Percentiles rank a stretch among this genome's conserved stretches.
Conservation (phyloP, 2,329 filamentous ascomycete species). For the Metarhizium guizhouense region DNA sequence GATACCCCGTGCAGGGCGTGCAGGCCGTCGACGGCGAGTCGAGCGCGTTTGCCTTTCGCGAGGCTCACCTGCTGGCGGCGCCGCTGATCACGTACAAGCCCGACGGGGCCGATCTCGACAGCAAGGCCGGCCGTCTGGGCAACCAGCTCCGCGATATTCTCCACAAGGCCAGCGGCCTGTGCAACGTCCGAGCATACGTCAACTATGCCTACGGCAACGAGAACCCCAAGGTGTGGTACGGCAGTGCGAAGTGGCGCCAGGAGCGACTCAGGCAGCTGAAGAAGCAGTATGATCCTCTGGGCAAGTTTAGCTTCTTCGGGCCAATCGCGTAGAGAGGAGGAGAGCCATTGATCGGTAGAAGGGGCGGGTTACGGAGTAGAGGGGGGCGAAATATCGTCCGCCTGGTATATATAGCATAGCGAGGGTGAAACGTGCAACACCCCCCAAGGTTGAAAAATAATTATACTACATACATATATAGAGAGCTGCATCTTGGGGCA, state of each 20-base stretch:
- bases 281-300: constrained; percentile 34
- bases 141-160: constrained; percentile 29
- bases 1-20: constrained; percentile 38
- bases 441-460: too few relatives aligned
- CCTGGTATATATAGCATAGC: too few relatives aligned
- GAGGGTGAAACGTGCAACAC: too few relatives aligned
- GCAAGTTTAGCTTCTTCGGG: constrained; percentile 32
- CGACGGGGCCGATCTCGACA: constrained; percentile 21
- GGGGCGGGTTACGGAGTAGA: not conserved
- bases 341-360: not conserved
- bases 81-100: constrained; percentile 28
- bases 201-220: constrained; percentile 43
- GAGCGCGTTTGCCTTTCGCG: constrained; percentile 37
- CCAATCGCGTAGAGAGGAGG: constrained; percentile 14
- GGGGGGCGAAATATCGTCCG: too few relatives aligned
- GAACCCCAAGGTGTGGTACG: constrained; percentile 30
- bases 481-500: too few relatives aligned
- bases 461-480: too few relatives aligned
- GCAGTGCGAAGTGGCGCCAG: constrained; percentile 37
- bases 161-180: constrained; percentile 21
- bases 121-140: constrained; percentile 24
- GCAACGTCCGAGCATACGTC: constrained; percentile 30
- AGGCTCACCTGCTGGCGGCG: constrained; percentile 32
- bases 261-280: constrained; percentile 34
- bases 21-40: constrained; percentile 22